Percentiles rank a stretch among this genome's conserved stretches.
These are phyloP conservation scores for Candida fluviatilis DNA, from an alignment of 805 yeast species.

Conservation along the genomic window DNA sequence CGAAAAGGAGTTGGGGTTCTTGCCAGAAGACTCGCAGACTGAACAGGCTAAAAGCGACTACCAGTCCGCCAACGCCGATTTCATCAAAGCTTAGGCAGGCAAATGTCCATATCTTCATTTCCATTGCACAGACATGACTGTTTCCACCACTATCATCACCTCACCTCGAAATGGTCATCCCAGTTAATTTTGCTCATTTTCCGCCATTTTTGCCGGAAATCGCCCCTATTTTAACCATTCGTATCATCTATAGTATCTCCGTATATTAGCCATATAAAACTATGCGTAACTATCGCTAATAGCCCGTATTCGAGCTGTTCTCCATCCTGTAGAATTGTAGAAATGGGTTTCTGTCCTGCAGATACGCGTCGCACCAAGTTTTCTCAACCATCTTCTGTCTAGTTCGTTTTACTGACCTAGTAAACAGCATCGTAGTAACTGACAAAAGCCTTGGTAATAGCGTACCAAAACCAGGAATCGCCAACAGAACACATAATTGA, in stretches of 20 bases:
- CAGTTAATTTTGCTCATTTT: too few relatives aligned
- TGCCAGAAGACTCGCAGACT: constrained; percentile 27
- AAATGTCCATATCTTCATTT: too few relatives aligned
- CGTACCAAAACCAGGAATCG: neutral
- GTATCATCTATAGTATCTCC: neutral
- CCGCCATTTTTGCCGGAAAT: neutral
- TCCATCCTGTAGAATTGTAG: too few relatives aligned
- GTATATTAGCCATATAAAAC: neutral
- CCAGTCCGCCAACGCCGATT: constrained; percentile 33
- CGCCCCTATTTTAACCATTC: neutral
- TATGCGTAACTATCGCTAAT: neutral
- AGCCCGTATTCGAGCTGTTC: too few relatives aligned
- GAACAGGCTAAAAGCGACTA: constrained; percentile 28
- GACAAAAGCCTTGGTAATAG: neutral
- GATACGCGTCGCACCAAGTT: neutral
- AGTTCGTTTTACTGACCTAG: too few relatives aligned
- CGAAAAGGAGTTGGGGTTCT: constrained; percentile 32
- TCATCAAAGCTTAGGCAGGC: constrained; percentile 23
- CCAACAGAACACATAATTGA: neutral
- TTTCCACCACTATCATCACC: too few relatives aligned
- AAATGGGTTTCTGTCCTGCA: neutral
- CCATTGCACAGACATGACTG: too few relatives aligned
- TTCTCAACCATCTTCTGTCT: too few relatives aligned
- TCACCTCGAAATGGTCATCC: neutral
- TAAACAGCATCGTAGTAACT: neutral